Evolutionary conservation across 306 rosid genomes (phyloP), one percentile per base, ranked within the genome.

Genomic region (Vigna hirtella): DNA sequence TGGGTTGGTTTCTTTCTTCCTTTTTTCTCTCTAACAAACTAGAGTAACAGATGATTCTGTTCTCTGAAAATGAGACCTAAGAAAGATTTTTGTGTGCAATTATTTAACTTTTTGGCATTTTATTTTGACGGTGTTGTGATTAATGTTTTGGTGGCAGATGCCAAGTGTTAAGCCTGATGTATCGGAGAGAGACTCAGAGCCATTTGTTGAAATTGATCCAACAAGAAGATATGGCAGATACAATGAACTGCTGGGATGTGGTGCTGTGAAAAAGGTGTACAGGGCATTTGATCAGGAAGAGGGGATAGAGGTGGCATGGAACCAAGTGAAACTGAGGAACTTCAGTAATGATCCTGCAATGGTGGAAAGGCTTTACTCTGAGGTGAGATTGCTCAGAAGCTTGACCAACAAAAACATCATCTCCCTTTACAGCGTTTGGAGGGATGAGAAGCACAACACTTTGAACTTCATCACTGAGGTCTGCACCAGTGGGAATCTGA

Each of bases 261-360:
- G 98, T 8, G 89, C 98, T 16, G 91, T 87, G 62, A 93, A 93
- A 43, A 93, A 86, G 63, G 98, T 93, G 51, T 93, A 91, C 78
- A 75, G 96, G 4, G 98, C 91, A 16, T 93, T 93, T 68, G 97
- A 93, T 79, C 92, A 88, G 84, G 93, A 87, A 69, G 96, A 91
- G 71, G 97, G 96, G 9, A 93, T 87, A 36, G 98, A 93, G 22
- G 96, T 93, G 34, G 97, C 98, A 4, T 93, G 98, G 98, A 93
- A 93, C 91, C 92, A 91, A 77, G 98, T 94, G 56, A 94, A 87
- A 65, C 90, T 94, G 4, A 76, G 86, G 5, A 87, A 89, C 79
- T 90, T 93, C 81, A 79, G 69, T 26, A 22, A 85, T n/a, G 96
- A 93, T 40, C 88, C 94, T 5, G 58, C 92, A 9, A 91, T 91